phyloP scores from a whole-genome alignment of 1,284 basidiomycete genomes.

The Ganoderma lingzhi region DNA sequence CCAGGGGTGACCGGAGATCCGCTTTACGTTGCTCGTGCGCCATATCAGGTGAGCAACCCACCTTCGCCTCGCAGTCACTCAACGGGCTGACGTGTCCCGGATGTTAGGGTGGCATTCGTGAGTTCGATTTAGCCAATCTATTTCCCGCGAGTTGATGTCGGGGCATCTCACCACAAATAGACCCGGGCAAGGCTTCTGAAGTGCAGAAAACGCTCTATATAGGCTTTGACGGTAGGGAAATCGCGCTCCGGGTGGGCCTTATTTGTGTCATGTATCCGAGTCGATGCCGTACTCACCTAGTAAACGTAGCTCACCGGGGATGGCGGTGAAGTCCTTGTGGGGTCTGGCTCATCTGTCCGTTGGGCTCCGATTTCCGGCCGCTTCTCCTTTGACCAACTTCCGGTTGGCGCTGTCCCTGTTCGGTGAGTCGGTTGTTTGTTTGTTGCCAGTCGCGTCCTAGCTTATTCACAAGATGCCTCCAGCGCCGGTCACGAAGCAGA shows the following conservation, averaged over 20 bases:
- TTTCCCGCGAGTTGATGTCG: not conserved
- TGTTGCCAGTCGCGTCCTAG: not conserved
- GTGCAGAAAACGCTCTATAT: not conserved
- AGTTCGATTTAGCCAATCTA: not conserved
- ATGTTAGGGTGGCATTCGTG: not conserved
- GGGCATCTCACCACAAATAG: too few relatives aligned
- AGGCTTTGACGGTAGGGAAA: not conserved
- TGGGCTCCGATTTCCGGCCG: not conserved
- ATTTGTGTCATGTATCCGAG: not conserved
- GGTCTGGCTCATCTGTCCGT: not conserved
- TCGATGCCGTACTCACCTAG: not conserved
- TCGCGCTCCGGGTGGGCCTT: not conserved
- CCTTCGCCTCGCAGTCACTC: not conserved
- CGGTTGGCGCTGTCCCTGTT: not conserved
- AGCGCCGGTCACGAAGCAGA: not conserved
- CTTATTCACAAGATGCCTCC: not conserved
- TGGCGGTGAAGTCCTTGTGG: not conserved
- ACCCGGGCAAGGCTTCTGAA: not conserved
- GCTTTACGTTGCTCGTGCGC: not conserved
- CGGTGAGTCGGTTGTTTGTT: not conserved
- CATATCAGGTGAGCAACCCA: not conserved
- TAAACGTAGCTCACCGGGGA: not conserved
- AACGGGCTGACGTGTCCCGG: not conserved
- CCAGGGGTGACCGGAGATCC: not conserved
- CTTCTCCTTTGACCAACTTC: not conserved